A percentile compares a stretch with the other conserved stretches of the same genome.
These are phyloP conservation scores for Cladophialophora bantiana DNA, from an alignment of 2,329 filamentous ascomycete genomes.

Conservation along the genomic window DNA sequence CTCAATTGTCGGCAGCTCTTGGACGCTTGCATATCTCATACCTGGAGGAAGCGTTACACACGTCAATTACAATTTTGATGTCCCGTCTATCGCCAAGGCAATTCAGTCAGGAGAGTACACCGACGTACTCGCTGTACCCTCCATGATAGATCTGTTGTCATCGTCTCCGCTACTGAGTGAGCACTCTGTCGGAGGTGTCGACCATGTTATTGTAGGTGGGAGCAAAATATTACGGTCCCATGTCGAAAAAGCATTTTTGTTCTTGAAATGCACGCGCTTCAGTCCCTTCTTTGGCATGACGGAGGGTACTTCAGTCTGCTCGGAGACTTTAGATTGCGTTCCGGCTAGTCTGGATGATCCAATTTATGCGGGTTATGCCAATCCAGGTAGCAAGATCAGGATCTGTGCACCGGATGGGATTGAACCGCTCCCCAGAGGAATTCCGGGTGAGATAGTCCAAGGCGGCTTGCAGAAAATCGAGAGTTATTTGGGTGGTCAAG, in stretches of 20 bases:
- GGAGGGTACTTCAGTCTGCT: slow-evolving; percentile 17
- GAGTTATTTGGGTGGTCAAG: slow-evolving; percentile 44
- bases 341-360: slow-evolving; percentile 10
- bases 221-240: slow-evolving; percentile 20
- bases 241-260: slow-evolving; percentile 12
- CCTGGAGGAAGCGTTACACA: slow-evolving; percentile 25
- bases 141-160: slow-evolving; percentile 22
- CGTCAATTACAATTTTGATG: slow-evolving; percentile 15
- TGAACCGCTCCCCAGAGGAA: slow-evolving; percentile 43
- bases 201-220: slow-evolving; percentile 21
- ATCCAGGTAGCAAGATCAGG: slow-evolving; percentile 41
- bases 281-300: slow-evolving; percentile 23
- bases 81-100: slow-evolving; percentile 8
- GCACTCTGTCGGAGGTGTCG: slow-evolving; percentile 1
- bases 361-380: slow-evolving; percentile 21
- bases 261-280: slow-evolving; percentile 10
- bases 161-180: neutral
- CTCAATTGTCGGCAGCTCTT: slow-evolving; percentile 25
- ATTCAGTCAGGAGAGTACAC: slow-evolving; percentile 17
- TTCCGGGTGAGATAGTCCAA: slow-evolving; percentile 53
- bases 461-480: slow-evolving; percentile 48
- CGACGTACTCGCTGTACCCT: slow-evolving; percentile 20
- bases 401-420: slow-evolving; percentile 48
- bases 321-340: slow-evolving; percentile 2
- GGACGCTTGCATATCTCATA: slow-evolving; percentile 23